A percentile compares a stretch with the other conserved stretches of the same genome.
phyloP scores from a whole-genome alignment of 345 rosid species.

The Theobroma cacao region DNA sequence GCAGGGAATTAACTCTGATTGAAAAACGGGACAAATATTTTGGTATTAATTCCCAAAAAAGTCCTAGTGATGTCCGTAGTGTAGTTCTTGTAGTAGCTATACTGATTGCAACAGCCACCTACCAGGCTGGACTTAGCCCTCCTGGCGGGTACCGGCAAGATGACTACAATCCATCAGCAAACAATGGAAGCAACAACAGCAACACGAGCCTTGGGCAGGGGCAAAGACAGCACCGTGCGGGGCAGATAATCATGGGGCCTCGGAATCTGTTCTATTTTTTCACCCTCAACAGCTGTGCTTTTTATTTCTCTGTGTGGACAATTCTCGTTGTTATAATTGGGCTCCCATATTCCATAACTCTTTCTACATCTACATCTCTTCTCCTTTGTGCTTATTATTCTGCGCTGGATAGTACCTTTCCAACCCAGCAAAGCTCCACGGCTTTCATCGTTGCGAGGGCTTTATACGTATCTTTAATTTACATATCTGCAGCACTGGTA shows the following conservation, averaged over 20 bases:
- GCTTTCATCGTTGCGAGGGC: not conserved
- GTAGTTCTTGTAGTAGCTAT: slow-evolving; percentile 32
- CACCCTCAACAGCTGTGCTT: slow-evolving; percentile 18
- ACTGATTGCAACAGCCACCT: slow-evolving; percentile 35
- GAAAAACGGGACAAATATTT: slow-evolving; percentile 16
- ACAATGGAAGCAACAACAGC: not conserved
- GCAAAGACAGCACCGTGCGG: not conserved
- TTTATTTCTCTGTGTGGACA: slow-evolving; percentile 17
- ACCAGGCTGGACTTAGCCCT: slow-evolving; percentile 34
- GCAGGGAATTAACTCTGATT: not conserved
- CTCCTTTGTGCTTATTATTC: not conserved
- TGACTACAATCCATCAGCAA: not conserved
- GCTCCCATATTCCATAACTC: not conserved
- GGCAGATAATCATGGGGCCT: slow-evolving; percentile 16
- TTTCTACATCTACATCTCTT: not conserved
- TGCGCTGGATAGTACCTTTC: not conserved
- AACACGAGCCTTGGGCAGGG: not conserved
- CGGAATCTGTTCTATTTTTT: not conserved
- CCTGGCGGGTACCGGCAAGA: slow-evolving; percentile 32
- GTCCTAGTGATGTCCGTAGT: not conserved
- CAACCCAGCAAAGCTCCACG: not conserved
- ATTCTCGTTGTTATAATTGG: slow-evolving; percentile 20
- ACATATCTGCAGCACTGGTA: not conserved
- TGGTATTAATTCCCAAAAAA: not conserved
- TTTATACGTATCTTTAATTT: not conserved